These are phyloP conservation scores for Chrysoporthe deuterocubensis DNA, from an alignment of 2,329 filamentous ascomycete genomes.

Conservation along the genomic window DNA sequence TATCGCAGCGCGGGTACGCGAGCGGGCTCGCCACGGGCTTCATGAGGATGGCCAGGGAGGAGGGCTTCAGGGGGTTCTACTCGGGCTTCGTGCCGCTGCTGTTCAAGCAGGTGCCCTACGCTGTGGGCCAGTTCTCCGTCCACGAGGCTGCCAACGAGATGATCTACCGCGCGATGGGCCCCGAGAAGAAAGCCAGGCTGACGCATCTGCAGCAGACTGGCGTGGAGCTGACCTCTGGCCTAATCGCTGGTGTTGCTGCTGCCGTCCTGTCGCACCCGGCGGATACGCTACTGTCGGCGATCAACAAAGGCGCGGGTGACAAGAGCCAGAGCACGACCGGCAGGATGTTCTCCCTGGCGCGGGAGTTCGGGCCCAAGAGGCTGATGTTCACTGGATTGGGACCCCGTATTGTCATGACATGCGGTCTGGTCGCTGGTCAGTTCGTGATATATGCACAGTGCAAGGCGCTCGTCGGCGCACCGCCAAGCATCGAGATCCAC, in stretches of 20 bases:
- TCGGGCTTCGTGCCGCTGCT: conserved; percentile 86
- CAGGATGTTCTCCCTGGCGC: conserved; percentile 56
- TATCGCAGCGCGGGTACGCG: conserved; percentile 80
- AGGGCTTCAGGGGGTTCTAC: conserved; percentile 84
- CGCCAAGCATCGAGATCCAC: conserved; percentile 57
- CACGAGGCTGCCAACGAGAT: conserved; percentile 86
- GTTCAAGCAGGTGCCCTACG: conserved; percentile 91
- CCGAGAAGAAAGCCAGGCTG: conserved; percentile 66
- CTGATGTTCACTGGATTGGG: conserved; percentile 53
- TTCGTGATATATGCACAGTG: conserved; percentile 61
- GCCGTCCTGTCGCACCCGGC: conserved; percentile 89
- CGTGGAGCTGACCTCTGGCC: conserved; percentile 84
- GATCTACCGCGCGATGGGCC: conserved; percentile 72
- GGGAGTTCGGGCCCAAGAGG: conserved; percentile 54
- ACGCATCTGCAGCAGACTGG: conserved; percentile 75
- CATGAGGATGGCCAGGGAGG: conserved; percentile 72
- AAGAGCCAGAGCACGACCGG: conserved; percentile 51
- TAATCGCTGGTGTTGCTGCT: conserved; percentile 86
- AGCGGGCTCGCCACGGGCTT: conserved; percentile 73
- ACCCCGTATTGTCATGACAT: conserved; percentile 58
- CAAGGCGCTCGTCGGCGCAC: conserved; percentile 56
- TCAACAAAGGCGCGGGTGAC: conserved; percentile 59
- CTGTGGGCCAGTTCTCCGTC: conserved; percentile 91
- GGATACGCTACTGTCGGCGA: conserved; percentile 64
- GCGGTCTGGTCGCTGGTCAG: conserved; percentile 55